phyloP scores from a whole-genome alignment of 257 asterid genomes.

The Ophiorrhiza pumila region DNA sequence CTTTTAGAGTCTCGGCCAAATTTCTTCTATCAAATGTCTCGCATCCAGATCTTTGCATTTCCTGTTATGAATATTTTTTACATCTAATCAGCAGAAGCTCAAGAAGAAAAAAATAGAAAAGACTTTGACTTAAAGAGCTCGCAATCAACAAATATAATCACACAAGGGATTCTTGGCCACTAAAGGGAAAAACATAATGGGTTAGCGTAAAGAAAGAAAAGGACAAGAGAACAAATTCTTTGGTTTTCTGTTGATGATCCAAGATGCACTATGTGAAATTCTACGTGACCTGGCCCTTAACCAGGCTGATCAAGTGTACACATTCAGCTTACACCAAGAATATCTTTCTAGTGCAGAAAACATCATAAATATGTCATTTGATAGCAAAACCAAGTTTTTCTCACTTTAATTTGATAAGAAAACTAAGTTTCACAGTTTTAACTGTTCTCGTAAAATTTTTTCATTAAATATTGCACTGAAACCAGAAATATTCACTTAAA shows the following conservation, averaged over 20 bases:
- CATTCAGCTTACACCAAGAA: not conserved
- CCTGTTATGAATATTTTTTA: constrained; percentile 38
- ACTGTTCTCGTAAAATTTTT: not conserved
- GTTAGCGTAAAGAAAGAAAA: not conserved
- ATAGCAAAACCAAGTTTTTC: too few species aligned
- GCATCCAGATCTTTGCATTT: constrained; percentile 63
- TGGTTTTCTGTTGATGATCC: not conserved
- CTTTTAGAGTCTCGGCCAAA: constrained; percentile 75
- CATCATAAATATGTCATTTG: not conserved
- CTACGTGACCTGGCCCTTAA: too few species aligned
- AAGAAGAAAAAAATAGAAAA: not conserved
- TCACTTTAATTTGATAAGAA: not conserved
- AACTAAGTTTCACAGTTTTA: not conserved
- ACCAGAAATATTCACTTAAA: not conserved
- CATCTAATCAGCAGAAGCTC: not conserved
- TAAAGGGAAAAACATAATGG: not conserved
- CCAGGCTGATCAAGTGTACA: too few species aligned
- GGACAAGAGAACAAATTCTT: not conserved
- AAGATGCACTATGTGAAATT: not conserved
- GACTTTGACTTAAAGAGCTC: not conserved
- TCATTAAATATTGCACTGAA: not conserved
- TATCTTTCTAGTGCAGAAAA: not conserved
- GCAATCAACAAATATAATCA: not conserved
- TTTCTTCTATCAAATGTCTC: constrained; percentile 42
- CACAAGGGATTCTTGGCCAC: not conserved